phyloP scores from a whole-genome alignment of 2,329 filamentous ascomycete genomes.

The Talaromyces pinophilus region DNA sequence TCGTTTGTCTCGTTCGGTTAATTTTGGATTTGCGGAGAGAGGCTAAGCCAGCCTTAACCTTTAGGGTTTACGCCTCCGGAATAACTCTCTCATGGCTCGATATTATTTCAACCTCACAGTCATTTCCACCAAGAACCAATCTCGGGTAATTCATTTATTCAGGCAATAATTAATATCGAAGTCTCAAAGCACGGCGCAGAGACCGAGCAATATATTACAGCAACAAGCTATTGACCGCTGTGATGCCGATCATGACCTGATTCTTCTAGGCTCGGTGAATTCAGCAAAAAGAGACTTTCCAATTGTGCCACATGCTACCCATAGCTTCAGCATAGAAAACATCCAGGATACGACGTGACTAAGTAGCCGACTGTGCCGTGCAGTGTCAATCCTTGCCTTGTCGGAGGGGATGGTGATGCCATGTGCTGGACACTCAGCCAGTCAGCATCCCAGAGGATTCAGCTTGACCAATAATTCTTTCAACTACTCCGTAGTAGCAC shows the following conservation, averaged over 20 bases:
- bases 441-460: not conserved
- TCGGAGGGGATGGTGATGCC: slow-evolving; percentile 5
- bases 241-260: slow-evolving; percentile 9
- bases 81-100: not conserved
- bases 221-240: not conserved
- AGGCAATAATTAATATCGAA: not conserved
- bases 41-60: not conserved
- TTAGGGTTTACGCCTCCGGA: not conserved
- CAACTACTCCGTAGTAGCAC: not conserved
- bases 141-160: not conserved
- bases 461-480: not conserved
- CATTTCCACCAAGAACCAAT: not conserved
- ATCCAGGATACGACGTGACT: not conserved
- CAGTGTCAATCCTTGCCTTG: slow-evolving; percentile 15
- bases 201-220: not conserved
- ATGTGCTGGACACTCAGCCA: slow-evolving; percentile 7
- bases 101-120: not conserved
- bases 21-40: slow-evolving; percentile 3
- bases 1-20: slow-evolving; percentile 16
- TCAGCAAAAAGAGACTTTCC: not conserved
- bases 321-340: not conserved
- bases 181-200: not conserved
- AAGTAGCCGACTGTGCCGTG: not conserved
- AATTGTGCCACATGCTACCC: not conserved
- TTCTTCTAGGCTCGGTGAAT: not conserved